Base-by-base conservation (phyloP, 1,139 yeast species). In the Cylindricascospora bacillispora region DNA sequence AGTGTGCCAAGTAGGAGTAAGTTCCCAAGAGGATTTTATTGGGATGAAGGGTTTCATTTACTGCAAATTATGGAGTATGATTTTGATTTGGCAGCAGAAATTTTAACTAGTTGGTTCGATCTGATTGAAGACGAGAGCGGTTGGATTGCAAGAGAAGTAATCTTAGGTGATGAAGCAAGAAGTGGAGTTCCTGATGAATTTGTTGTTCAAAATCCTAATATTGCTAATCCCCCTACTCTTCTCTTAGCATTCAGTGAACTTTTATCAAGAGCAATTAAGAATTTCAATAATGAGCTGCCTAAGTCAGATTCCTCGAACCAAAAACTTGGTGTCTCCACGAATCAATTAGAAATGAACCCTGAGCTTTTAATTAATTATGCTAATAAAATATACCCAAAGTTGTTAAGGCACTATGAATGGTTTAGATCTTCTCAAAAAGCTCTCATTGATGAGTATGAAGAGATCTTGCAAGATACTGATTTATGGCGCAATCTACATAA, bases 41-140 rank as follows among this genome's bases (percentile, higher is more conserved):
- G 99, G 99, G 99, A 92, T 55, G 98, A 92, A 57, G 99, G 99
- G 0, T 89, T 89, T 56, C 95, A 89, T 52, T 62, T 89, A 38
- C 62, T 86, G 24, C 94, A 94, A 3, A 61, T 89, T 22, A 56
- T 82, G 40, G 76, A 78, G 30, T 86, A 78, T 52, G 98, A 89
- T 53, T 69, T 83, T 6, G 95, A 85, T 48, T 61, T 89, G 26
- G 83, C 76, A 0, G 60, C 86, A 36, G 94, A 83, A 40, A 75
- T 89, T 16, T 53, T 85, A 36, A 68, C 77, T 45, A 80, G 94
- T 27, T 89, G 99, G 99, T 79, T 89, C 50, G 59, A 68, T 24
- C 59, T 82, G 31, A 81, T 85, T 38, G 97, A 89, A 52, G 95
- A 89, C 42, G 77, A 73, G 1, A 77, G 79, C 40, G 99, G 99